Evolutionary conservation across 371 early-diverging fungal species (phyloP), one percentile per base, ranked within the genome.

Genomic region (Syncephalastrum sp.): DNA sequence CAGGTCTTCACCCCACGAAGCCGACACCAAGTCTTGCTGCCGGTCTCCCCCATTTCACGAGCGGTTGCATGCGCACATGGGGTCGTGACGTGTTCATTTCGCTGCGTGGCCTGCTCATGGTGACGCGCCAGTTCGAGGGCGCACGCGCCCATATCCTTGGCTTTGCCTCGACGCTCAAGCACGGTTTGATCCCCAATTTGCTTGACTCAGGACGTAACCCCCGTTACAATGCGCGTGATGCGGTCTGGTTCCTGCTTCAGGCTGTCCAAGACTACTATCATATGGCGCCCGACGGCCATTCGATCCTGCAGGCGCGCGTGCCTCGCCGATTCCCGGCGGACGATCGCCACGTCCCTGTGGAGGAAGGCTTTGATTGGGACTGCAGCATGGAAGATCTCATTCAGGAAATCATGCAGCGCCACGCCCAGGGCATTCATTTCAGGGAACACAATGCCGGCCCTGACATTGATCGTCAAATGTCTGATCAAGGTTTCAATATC

Each of bases 71-170:
- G 96, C 84, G 99, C 38, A 90, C 92, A 60, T 99, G 99, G 99
- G 99, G 99, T 5, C 89, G 99, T 29, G 99, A 99, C 77, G 89
- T 94, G 16, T 96, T 96, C 67, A 94, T 99, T 51, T 79, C 94
- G 13, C 72, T 98, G 15, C 85, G 88, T 7, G 99, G 99, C 3
- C 67, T 94, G 42, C 75, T 94, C 43, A 62, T 97, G 59, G 76
- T 85, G 5, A 91, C 96, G 2, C 96, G 94, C 10, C 82, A 90
- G 54, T 91, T 69, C 57, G 79, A 89, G 14, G 93, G 82, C 0
- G 98, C 99, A 10, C 79, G 83, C 44, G 68, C 78, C 0, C 97
- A 96, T 52, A 78, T 99, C 24, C 64, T 99, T 47, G 85, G 92
- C 4, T 97, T 97, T 77, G 98, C 92, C 8, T 83, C 90, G 27